Percentiles rank a stretch among this genome's conserved stretches.
These are phyloP conservation scores for Ganoderma leucocontextum DNA, from an alignment of 1,284 basidiomycete genomes.

Conservation along the genomic window DNA sequence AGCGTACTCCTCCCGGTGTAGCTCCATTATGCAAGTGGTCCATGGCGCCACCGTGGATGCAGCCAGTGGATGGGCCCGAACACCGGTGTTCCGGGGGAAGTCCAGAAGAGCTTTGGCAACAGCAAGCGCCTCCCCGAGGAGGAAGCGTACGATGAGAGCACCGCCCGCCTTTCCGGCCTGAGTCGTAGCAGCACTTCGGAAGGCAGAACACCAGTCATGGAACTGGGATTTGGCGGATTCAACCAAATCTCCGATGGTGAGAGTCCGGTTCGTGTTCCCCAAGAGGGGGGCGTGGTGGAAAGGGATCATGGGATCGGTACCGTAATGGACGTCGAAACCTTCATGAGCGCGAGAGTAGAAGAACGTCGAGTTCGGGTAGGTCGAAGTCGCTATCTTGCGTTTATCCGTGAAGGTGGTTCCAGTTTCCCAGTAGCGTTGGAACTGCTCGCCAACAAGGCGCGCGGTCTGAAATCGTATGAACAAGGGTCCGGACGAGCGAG, in stretches of 20 bases:
- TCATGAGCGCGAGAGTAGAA: slow-evolving; percentile 52
- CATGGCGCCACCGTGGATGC: slow-evolving; percentile 13
- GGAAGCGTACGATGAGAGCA: slow-evolving; percentile 8
- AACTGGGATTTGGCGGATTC: slow-evolving; percentile 45
- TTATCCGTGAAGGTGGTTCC: slow-evolving; percentile 50
- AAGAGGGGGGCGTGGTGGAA: slow-evolving; percentile 57
- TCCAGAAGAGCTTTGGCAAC: slow-evolving; percentile 1
- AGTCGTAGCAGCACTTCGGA: slow-evolving; percentile 29
- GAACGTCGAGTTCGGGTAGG: slow-evolving; percentile 56
- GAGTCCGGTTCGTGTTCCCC: slow-evolving; percentile 31
- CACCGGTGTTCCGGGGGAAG: too few species aligned
- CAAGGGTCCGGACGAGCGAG: background rate
- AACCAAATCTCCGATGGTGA: slow-evolving; percentile 37
- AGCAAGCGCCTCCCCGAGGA: slow-evolving; percentile 21
- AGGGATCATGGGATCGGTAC: slow-evolving; percentile 51
- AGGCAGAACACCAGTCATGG: slow-evolving; percentile 46
- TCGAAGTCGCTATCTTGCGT: slow-evolving; percentile 39
- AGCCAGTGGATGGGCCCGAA: background rate
- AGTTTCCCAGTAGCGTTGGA: slow-evolving; percentile 49
- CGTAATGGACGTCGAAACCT: slow-evolving; percentile 55
- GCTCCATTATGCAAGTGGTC: slow-evolving; percentile 14
- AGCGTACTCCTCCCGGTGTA: slow-evolving; percentile 21
- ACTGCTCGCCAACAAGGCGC: slow-evolving; percentile 32
- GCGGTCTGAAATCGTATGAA: background rate
- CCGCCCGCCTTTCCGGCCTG: background rate